Evolutionary conservation across 164 flowering plant genomes (phyloP).

Genomic region (Liriodendron chinense): DNA sequence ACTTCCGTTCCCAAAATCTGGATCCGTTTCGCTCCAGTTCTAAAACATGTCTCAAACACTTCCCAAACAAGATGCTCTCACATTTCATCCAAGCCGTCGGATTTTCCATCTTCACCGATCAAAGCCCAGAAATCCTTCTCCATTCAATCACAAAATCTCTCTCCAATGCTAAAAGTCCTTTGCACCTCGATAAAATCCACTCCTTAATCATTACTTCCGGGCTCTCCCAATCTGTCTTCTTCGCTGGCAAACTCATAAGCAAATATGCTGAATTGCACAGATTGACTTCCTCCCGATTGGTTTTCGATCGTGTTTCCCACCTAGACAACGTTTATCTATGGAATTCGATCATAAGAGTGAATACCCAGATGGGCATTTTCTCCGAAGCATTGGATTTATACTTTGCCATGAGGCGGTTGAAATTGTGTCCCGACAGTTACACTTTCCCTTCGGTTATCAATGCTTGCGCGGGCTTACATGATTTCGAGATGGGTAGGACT

Average conservation of each 20-base stretch:
- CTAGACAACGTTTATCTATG: conserved; percentile 35
- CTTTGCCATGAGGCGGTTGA: conserved; percentile 23
- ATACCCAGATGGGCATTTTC: conserved; percentile 38
- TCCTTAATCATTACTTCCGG: conserved; percentile 36
- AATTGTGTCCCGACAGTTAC: conserved; percentile 33
- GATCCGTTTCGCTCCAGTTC: not conserved
- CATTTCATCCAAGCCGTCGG: not conserved
- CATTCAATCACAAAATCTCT: conserved; percentile 31
- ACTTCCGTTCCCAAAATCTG: conserved; percentile 5
- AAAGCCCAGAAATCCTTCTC: conserved; percentile 9
- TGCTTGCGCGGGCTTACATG: conserved; percentile 39
- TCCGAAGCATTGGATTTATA: conserved; percentile 35
- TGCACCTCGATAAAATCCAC: conserved; percentile 34
- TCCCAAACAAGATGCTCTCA: not conserved
- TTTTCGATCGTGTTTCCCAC: conserved; percentile 33
- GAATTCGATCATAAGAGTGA: conserved; percentile 58
- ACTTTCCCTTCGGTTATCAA: conserved; percentile 56
- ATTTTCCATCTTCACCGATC: conserved; percentile 9
- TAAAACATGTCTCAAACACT: not conserved
- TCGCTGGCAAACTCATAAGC: conserved; percentile 47
- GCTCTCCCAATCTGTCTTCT: conserved; percentile 29
- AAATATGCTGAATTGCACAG: conserved; percentile 41
- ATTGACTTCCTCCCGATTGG: conserved; percentile 25
- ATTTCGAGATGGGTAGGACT: conserved; percentile 31
- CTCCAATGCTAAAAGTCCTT: conserved; percentile 11